phyloP scores from a whole-genome alignment of 2,329 filamentous ascomycete genomes.

The Ceratocystis harringtonii region DNA sequence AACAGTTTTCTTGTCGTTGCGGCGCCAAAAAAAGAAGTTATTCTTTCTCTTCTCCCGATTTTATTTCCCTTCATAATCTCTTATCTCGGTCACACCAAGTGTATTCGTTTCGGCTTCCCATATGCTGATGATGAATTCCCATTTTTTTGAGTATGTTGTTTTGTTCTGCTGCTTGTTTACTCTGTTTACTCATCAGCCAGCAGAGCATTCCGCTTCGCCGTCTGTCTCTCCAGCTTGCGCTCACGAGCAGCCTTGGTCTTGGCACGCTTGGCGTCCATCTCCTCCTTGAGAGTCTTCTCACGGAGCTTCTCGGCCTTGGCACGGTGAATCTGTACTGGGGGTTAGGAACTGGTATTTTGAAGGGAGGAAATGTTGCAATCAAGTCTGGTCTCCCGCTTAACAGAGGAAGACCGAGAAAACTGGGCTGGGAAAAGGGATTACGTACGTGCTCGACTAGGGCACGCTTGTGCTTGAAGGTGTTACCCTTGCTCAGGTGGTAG shows the following conservation, averaged over 20 bases:
- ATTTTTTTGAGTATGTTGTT: slow-evolving; percentile 17
- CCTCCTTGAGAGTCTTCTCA: slow-evolving; percentile 91
- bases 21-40: no score
- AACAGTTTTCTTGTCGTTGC: not conserved
- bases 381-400: not conserved
- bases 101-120: slow-evolving; percentile 20
- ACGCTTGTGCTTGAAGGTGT: slow-evolving; percentile 99
- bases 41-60: slow-evolving; percentile 13
- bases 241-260: slow-evolving; percentile 99
- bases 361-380: not conserved
- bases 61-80: slow-evolving; percentile 19
- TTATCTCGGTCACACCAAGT: slow-evolving; percentile 17
- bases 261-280: slow-evolving; percentile 99
- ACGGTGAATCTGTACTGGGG: slow-evolving; percentile 71
- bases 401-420: not conserved
- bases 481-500: slow-evolving; percentile 99
- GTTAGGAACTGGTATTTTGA: slow-evolving; percentile 3
- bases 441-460: slow-evolving; percentile 99
- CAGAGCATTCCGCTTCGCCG: slow-evolving; percentile 79
- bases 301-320: slow-evolving; percentile 99
- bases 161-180: slow-evolving; percentile 18
- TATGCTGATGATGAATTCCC: slow-evolving; percentile 17
- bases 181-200: slow-evolving; percentile 44
- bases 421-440: slow-evolving; percentile 23
- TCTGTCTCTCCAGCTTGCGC: slow-evolving; percentile 85